Evolutionary conservation across 371 early-diverging fungal species (phyloP).

Genomic region (Rhizopus microsporus): DNA sequence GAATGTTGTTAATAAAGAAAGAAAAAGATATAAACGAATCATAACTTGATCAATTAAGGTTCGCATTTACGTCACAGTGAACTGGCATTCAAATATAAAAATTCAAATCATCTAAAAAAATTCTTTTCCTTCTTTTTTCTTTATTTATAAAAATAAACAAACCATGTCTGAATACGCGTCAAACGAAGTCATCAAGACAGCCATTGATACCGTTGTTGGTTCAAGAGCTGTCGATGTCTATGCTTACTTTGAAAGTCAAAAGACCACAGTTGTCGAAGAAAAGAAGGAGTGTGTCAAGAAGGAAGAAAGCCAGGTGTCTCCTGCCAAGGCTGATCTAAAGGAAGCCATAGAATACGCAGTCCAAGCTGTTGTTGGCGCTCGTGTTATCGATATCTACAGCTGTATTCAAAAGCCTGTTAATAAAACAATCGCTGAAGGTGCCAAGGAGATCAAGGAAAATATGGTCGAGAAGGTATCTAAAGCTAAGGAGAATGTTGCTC

Average conservation of each 20-base stretch:
- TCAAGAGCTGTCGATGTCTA: conserved; percentile 26
- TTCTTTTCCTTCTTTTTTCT: conserved; percentile 9
- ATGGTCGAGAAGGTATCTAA: conserved; percentile 4
- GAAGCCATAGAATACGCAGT: conserved; percentile 20
- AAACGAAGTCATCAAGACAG: conserved; percentile 26
- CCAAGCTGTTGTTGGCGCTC: conserved; percentile 19
- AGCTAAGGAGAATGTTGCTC: not conserved
- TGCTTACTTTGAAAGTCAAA: conserved; percentile 21
- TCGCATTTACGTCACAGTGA: too few relatives aligned
- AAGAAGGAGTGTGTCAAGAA: conserved; percentile 14
- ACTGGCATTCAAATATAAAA: too few relatives aligned
- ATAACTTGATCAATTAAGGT: too few relatives aligned
- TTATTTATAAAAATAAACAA: conserved; percentile 4
- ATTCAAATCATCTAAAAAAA: too few relatives aligned
- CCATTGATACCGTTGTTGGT: conserved; percentile 33
- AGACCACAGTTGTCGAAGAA: conserved; percentile 11
- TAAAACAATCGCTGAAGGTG: not conserved
- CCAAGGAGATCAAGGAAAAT: conserved; percentile 2
- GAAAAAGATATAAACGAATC: too few relatives aligned
- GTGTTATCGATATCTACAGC: conserved; percentile 14
- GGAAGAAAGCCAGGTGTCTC: conserved; percentile 7
- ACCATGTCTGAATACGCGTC: conserved; percentile 22
- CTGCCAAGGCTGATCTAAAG: conserved; percentile 8
- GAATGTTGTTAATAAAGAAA: too few relatives aligned
- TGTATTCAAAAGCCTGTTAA: conserved; percentile 5